Base-by-base conservation (phyloP, 2,329 filamentous ascomycete species). In the Orbilia blumenaviensis region DNA sequence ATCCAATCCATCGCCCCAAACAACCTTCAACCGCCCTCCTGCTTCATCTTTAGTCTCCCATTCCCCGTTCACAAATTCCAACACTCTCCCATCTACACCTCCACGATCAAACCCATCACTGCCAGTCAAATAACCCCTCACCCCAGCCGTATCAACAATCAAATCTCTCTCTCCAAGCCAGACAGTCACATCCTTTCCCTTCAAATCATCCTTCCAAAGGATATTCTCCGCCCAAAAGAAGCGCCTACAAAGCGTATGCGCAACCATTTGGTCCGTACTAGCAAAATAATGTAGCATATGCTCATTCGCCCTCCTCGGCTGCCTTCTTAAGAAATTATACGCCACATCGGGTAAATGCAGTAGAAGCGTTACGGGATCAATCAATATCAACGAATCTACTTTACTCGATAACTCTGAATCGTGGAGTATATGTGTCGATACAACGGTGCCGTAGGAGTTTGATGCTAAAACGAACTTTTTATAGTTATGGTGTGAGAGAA, bases 181-280 rank as follows among this genome's bases (percentile, higher is more conserved):
- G 80, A 42, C 83, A 84, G 1, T 88, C 86, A 0, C 86, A 87
- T 8, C 86, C n/a, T 34, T 66, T 1, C 69, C 69, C n/a, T 44
- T 46, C 6, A 89, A 80, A 67, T 88, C 86, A 41, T 89, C 85
- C 79, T 87, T 87, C 88, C 88, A 90, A 5, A 90, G 80, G 0
- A 88, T 83, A 79, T 88, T 89, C 75, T 89, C 84, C 18, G 83
- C 83, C 88, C 88, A 90, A 82, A 89, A 88, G 81, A 90, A 89
- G 38, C 86, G 84, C 10, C 88, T 82, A 10, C 85, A 84, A 0
- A 89, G 82, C 0, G 87, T 88, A 79, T 89, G 87, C 7, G 87
- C 84, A 7, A 89, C 85, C 50, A 87, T 85, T 79, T 88, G 86
- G 78, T 90, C 88, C 77, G 85, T 87, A 9, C 84, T 85, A 0